phyloP scores from a whole-genome alignment of 768 basidiomycete genomes.

The Amanita rubescens region DNA sequence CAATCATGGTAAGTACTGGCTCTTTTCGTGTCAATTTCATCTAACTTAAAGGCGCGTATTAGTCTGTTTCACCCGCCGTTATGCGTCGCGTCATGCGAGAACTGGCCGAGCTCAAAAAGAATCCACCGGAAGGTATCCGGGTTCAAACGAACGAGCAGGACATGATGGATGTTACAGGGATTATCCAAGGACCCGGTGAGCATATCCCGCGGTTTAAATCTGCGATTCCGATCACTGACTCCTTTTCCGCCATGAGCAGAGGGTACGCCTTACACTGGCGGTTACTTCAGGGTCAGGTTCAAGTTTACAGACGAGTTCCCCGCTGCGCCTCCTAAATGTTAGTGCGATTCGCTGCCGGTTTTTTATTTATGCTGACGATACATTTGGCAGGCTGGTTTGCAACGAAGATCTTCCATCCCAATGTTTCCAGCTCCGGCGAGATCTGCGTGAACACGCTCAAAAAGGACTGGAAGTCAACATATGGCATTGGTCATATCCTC shows the following conservation, averaged over 20 bases:
- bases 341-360: constrained; percentile 16
- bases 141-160: constrained; percentile 83
- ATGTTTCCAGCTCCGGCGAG: constrained; percentile 83
- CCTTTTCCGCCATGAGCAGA: constrained; percentile 24
- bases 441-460: constrained; percentile 97
- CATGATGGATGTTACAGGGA: constrained; percentile 79
- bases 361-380: constrained; percentile 6
- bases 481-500: constrained; percentile 86
- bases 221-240: constrained; percentile 19
- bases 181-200: constrained; percentile 88
- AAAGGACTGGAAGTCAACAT: constrained; percentile 92
- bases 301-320: constrained; percentile 93
- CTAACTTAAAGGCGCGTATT: background rate
- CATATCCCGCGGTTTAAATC: constrained; percentile 8
- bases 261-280: constrained; percentile 61
- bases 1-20: background rate
- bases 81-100: constrained; percentile 88
- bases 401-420: constrained; percentile 97
- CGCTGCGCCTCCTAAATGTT: constrained; percentile 90
- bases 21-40: background rate
- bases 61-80: constrained; percentile 46
- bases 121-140: constrained; percentile 89
- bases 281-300: constrained; percentile 72
- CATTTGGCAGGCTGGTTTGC: constrained; percentile 65
- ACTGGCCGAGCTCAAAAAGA: constrained; percentile 69